Percentiles rank a stretch among this genome's conserved stretches.
phyloP scores from a whole-genome alignment of 306 rosid species.

The Arachis hypogaea region DNA sequence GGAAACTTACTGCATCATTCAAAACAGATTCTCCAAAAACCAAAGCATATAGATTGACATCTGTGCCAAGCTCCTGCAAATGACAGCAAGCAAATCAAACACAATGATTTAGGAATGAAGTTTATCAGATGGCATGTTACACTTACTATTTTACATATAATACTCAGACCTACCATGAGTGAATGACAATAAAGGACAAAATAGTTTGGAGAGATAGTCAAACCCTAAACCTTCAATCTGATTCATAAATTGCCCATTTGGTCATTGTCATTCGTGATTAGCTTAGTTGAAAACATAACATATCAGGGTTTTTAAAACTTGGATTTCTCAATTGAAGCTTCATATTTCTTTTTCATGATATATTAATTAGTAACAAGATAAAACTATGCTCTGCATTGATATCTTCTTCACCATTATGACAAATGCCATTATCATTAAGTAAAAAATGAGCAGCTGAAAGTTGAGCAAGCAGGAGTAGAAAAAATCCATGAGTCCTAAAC shows the following conservation, averaged over 20 bases:
- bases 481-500: conserved; percentile 20
- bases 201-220: not conserved
- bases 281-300: conserved; percentile 15
- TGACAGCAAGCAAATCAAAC: conserved; percentile 13
- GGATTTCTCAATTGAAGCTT: conserved; percentile 4
- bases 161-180: not conserved
- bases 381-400: conserved; percentile 23
- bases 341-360: not conserved
- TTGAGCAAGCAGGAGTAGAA: conserved; percentile 14
- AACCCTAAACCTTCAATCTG: not conserved
- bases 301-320: conserved; percentile 11
- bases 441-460: conserved; percentile 29
- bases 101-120: conserved; percentile 21
- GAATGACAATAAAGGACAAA: conserved; percentile 13
- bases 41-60: conserved; percentile 89
- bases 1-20: conserved; percentile 89
- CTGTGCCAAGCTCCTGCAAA: conserved; percentile 93
- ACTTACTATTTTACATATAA: conserved; percentile 12
- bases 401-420: conserved; percentile 4
- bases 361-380: not conserved
- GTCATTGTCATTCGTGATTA: conserved; percentile 21
- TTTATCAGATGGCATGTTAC: conserved; percentile 17
- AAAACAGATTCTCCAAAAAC: conserved; percentile 98
- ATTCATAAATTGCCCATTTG: conserved; percentile 9
- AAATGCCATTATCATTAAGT: conserved; percentile 3